phyloP scores from a whole-genome alignment of 495 filamentous ascomycete species.

The Collariella sp. region DNA sequence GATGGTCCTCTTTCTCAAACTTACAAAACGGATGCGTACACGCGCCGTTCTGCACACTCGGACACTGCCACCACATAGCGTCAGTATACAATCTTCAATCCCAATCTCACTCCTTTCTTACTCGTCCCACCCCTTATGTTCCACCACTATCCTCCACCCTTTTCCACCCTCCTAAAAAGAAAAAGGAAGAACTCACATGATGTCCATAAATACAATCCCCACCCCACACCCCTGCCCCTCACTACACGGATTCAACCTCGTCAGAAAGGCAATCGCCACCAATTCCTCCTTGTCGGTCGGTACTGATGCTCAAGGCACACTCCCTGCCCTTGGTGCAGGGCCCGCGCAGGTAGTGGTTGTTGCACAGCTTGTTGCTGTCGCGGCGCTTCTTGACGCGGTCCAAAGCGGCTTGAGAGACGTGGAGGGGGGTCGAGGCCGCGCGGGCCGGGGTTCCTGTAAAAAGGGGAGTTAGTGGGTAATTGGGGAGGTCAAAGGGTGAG shows the following conservation, averaged over 20 bases:
- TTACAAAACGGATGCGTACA: constrained; percentile 41
- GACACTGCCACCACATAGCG: constrained; percentile 23
- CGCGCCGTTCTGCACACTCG: constrained; percentile 32
- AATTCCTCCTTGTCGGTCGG: constrained; percentile 60
- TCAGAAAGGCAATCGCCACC: constrained; percentile 57
- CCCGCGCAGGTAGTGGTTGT: constrained; percentile 70
- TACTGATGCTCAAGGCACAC: constrained; percentile 72
- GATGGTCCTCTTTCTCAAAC: constrained; percentile 40
- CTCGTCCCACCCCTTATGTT: too few relatives aligned
- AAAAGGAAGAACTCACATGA: constrained; percentile 31
- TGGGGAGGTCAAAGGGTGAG: constrained; percentile 13
- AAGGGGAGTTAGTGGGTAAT: background rate
- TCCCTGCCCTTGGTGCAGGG: constrained; percentile 63
- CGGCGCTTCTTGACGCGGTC: constrained; percentile 69
- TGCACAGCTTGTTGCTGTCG: constrained; percentile 72
- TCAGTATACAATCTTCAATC: too few relatives aligned
- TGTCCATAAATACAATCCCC: constrained; percentile 80
- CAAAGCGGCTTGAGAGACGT: constrained; percentile 47
- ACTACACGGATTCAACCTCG: constrained; percentile 70
- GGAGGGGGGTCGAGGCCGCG: constrained; percentile 44
- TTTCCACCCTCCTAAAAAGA: background rate
- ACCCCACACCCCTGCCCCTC: constrained; percentile 66
- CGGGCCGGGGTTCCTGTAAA: constrained; percentile 41
- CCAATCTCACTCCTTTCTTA: too few relatives aligned
- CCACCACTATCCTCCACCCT: background rate